Percentiles rank a stretch among this genome's conserved stretches.
phyloP scores from a whole-genome alignment of 129 eudicot species.

The Kitagawia praeruptora region DNA sequence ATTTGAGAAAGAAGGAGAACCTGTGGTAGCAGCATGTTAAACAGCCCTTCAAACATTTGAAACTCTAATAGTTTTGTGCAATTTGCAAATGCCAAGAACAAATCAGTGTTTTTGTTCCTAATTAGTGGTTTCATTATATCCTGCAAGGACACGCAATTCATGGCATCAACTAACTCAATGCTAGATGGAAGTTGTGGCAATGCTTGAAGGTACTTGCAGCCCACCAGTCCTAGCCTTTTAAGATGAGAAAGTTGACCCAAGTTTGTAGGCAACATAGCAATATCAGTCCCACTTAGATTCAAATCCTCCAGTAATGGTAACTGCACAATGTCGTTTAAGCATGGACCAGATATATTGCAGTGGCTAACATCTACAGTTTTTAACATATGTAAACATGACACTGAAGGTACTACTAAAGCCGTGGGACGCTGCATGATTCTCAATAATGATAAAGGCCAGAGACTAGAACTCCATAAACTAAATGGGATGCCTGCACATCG shows the following conservation, averaged over 20 bases:
- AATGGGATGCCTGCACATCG: slow-evolving; percentile 3
- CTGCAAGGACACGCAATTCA: not conserved
- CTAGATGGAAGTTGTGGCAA: slow-evolving; percentile 38
- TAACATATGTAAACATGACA: slow-evolving; percentile 24
- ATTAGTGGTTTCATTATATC: not conserved
- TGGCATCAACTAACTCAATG: slow-evolving; percentile 5
- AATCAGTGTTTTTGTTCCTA: not conserved
- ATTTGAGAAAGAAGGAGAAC: slow-evolving; percentile 2
- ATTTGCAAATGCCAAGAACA: slow-evolving; percentile 2
- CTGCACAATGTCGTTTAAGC: slow-evolving; percentile 8
- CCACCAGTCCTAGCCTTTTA: slow-evolving; percentile 31
- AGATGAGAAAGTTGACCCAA: slow-evolving; percentile 20
- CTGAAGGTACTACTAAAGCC: slow-evolving; percentile 20
- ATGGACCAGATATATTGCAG: slow-evolving; percentile 19
- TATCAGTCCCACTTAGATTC: slow-evolving; percentile 28
- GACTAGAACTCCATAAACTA: slow-evolving; percentile 12
- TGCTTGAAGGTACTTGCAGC: slow-evolving; percentile 32
- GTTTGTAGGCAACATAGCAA: slow-evolving; percentile 22
- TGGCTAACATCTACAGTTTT: slow-evolving; percentile 20
- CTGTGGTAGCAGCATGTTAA: slow-evolving; percentile 8
- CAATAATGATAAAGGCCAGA: slow-evolving; percentile 7
- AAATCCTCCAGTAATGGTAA: slow-evolving; percentile 29
- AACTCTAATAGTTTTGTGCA: not conserved
- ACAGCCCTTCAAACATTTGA: not conserved
- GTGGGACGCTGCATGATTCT: slow-evolving; percentile 1